Evolutionary conservation across 768 basidiomycete species (phyloP).

Genomic region (Amanita phalloides): DNA sequence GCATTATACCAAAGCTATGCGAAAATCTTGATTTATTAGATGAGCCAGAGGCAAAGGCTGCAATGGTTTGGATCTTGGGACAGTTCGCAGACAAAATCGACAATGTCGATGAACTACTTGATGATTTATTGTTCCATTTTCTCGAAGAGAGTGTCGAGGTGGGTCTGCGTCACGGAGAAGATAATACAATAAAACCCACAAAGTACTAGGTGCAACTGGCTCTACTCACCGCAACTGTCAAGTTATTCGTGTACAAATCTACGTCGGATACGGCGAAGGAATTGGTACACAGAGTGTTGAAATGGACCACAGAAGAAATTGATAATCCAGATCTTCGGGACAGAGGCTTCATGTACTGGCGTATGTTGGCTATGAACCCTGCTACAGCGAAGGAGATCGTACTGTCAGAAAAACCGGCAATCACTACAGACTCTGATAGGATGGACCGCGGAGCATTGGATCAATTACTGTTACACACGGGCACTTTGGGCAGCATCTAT

Average conservation of each 20-base stretch:
- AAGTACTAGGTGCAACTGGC: slow-evolving; percentile 83
- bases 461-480: slow-evolving; percentile 88
- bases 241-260: slow-evolving; percentile 88
- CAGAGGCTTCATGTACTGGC: slow-evolving; percentile 99
- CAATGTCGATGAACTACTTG: slow-evolving; percentile 90
- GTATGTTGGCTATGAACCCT: slow-evolving; percentile 89
- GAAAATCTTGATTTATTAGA: slow-evolving; percentile 87
- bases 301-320: slow-evolving; percentile 95
- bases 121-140: slow-evolving; percentile 83
- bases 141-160: slow-evolving; percentile 93
- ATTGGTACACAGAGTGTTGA: slow-evolving; percentile 89
- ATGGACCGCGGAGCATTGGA: slow-evolving; percentile 97
- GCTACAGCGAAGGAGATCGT: slow-evolving; percentile 84
- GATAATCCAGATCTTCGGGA: slow-evolving; percentile 98
- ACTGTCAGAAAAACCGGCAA: slow-evolving; percentile 86
- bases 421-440: slow-evolving; percentile 95
- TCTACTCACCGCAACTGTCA: slow-evolving; percentile 87
- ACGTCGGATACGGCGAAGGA: slow-evolving; percentile 77
- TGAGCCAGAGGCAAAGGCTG: slow-evolving; percentile 93
- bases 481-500: slow-evolving; percentile 90
- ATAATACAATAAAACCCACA: not conserved
- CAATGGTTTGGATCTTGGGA: slow-evolving; percentile 97
- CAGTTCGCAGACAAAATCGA: slow-evolving; percentile 95
- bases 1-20: slow-evolving; percentile 88
- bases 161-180: not conserved